A percentile compares a stretch with the other conserved stretches of the same genome.
phyloP scores from a whole-genome alignment of 78 protist genomes.

The Cavenderia fasciculata region DNA sequence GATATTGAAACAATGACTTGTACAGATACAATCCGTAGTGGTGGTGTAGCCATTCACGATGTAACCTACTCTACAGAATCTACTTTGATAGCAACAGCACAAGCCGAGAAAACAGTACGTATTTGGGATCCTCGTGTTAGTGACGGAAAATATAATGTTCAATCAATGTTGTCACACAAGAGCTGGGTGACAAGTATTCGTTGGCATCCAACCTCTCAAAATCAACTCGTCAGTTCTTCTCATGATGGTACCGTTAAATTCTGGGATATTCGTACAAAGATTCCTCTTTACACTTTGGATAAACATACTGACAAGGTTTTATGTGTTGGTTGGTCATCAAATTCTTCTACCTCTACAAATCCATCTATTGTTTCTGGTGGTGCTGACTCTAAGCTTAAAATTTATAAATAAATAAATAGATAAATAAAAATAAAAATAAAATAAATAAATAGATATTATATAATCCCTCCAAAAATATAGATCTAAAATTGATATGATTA shows the following conservation, averaged over 20 bases:
- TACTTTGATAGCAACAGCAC: conserved; percentile 60
- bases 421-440: too few relatives aligned
- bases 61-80: conserved; percentile 27
- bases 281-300: conserved; percentile 45
- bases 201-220: conserved; percentile 57
- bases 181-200: conserved; percentile 50
- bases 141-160: conserved; percentile 1
- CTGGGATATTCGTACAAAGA: conserved; percentile 82
- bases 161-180: conserved; percentile 58
- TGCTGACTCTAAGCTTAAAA: conserved; percentile 67
- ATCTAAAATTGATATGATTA: too few relatives aligned
- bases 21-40: conserved; percentile 12
- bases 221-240: conserved; percentile 36
- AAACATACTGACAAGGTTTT: conserved; percentile 50
- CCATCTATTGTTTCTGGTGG: conserved; percentile 55
- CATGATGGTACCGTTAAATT: conserved; percentile 78
- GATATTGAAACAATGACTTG: conserved; percentile 40
- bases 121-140: conserved; percentile 77
- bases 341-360: background rate
- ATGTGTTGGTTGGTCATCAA: background rate
- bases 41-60: conserved; percentile 3
- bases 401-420: too few relatives aligned
- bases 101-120: conserved; percentile 63
- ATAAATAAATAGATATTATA: too few relatives aligned
- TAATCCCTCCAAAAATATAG: too few relatives aligned